Evolutionary conservation across 2,329 filamentous ascomycete species (phyloP).

Genomic region (Diplodia corticola): DNA sequence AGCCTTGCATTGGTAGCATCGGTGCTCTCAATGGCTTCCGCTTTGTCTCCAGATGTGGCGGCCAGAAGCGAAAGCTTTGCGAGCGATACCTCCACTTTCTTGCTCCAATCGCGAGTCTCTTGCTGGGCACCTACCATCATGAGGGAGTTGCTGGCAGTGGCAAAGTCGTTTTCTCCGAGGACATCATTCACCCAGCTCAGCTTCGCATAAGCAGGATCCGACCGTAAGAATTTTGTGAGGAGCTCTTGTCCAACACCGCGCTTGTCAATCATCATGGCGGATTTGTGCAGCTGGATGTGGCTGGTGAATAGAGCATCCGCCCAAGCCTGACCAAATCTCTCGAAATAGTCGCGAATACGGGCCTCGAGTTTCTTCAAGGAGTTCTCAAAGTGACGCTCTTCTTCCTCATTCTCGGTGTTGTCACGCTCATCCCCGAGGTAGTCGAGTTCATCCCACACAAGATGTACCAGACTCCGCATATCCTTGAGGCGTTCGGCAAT

Average conservation of each 20-base stretch:
- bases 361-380: conserved; percentile 43
- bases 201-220: conserved; percentile 69
- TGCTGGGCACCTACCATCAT: conserved; percentile 67
- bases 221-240: conserved; percentile 76
- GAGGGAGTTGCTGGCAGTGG: conserved; percentile 70
- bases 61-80: conserved; percentile 76
- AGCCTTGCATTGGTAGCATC: conserved; percentile 42
- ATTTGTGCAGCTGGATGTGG: conserved; percentile 60
- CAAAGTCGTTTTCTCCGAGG: conserved; percentile 71
- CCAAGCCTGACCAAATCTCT: conserved; percentile 65
- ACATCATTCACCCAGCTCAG: conserved; percentile 96
- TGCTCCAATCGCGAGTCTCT: conserved; percentile 84
- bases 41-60: conserved; percentile 46
- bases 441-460: conserved; percentile 48
- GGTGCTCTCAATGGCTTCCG: conserved; percentile 37
- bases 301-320: conserved; percentile 79
- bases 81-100: conserved; percentile 88
- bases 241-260: conserved; percentile 69
- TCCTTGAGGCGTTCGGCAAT: conserved; percentile 65
- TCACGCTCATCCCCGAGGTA: conserved; percentile 42
- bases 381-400: conserved; percentile 31
- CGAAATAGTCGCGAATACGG: conserved; percentile 56
- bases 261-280: conserved; percentile 59
- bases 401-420: conserved; percentile 30
- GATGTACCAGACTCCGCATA: conserved; percentile 61